A percentile compares a stretch with the other conserved stretches of the same genome.
Conservation (phyloP, 345 rosid genomes). For the Dovyalis caffra region DNA sequence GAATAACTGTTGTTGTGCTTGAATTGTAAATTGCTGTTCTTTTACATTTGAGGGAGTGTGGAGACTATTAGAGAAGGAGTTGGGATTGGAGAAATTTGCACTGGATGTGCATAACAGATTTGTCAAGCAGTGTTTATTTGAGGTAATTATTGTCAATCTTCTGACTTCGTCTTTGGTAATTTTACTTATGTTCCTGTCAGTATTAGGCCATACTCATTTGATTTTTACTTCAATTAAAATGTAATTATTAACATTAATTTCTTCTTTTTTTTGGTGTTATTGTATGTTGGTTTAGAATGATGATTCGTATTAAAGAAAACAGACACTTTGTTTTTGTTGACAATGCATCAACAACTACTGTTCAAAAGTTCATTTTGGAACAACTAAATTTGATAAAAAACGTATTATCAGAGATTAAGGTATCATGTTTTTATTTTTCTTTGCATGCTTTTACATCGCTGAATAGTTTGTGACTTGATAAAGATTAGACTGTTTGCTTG, state of each 20-base stretch:
- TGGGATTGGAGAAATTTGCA: conserved; percentile 60
- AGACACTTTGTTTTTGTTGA: too few species aligned
- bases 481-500: too few species aligned
- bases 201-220: neutral
- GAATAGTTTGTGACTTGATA: too few species aligned
- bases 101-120: conserved; percentile 79
- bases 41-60: conserved; percentile 83
- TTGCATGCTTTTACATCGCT: too few species aligned
- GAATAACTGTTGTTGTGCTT: neutral
- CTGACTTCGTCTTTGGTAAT: too few species aligned
- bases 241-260: neutral
- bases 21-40: conserved; percentile 39
- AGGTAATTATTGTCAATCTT: conserved; percentile 33
- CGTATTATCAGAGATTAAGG: too few species aligned
- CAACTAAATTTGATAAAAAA: too few species aligned
- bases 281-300: neutral
- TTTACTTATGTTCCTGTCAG: neutral
- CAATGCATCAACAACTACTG: too few species aligned
- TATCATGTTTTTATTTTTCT: too few species aligned
- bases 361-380: too few species aligned
- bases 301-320: neutral
- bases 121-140: conserved; percentile 53
- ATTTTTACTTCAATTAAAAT: neutral
- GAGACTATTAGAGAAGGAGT: conserved; percentile 75
- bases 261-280: neutral